phyloP scores from a whole-genome alignment of 2,329 filamentous ascomycete species.

The Neocucurbitaria cava region DNA sequence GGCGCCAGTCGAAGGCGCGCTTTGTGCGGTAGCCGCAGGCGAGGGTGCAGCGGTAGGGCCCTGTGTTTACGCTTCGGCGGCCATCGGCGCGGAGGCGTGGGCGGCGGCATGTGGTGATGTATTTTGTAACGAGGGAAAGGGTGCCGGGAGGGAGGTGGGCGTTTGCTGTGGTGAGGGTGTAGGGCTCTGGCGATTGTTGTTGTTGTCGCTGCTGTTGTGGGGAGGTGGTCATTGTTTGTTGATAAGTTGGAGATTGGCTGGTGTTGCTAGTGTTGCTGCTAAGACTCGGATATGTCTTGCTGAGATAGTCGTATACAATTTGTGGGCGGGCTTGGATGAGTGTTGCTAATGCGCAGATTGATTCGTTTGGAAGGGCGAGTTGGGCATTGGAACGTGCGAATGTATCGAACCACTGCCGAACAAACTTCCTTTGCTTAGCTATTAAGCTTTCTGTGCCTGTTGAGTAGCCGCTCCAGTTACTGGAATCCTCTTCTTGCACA shows the following conservation, averaged over 20 bases:
- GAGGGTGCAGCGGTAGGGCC: slow-evolving; percentile 30
- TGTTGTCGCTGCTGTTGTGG: background rate
- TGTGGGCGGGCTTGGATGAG: slow-evolving; percentile 15
- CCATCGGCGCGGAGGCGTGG: slow-evolving; percentile 26
- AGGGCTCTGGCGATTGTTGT: slow-evolving; percentile 1
- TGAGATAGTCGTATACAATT: slow-evolving; percentile 21
- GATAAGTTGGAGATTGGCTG: background rate
- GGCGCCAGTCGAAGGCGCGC: slow-evolving; percentile 33
- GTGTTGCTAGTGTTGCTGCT: background rate
- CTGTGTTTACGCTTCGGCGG: slow-evolving; percentile 29
- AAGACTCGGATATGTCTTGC: slow-evolving; percentile 5
- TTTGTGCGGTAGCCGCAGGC: slow-evolving; percentile 34
- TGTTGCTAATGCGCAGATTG: slow-evolving; percentile 21
- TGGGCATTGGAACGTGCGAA: slow-evolving; percentile 8
- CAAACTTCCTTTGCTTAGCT: slow-evolving; percentile 20
- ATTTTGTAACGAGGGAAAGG: slow-evolving; percentile 24
- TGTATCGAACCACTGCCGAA: slow-evolving; percentile 19
- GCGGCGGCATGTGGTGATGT: slow-evolving; percentile 22
- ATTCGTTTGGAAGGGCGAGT: slow-evolving; percentile 4
- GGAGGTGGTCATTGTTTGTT: background rate
- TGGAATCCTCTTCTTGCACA: background rate
- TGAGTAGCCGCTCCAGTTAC: background rate
- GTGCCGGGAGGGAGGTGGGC: slow-evolving; percentile 16
- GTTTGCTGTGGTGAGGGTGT: slow-evolving; percentile 18
- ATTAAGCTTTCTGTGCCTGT: background rate